Conservation (phyloP, 371 early-diverging fungal species). For the Basidiobolus meristosporus region DNA sequence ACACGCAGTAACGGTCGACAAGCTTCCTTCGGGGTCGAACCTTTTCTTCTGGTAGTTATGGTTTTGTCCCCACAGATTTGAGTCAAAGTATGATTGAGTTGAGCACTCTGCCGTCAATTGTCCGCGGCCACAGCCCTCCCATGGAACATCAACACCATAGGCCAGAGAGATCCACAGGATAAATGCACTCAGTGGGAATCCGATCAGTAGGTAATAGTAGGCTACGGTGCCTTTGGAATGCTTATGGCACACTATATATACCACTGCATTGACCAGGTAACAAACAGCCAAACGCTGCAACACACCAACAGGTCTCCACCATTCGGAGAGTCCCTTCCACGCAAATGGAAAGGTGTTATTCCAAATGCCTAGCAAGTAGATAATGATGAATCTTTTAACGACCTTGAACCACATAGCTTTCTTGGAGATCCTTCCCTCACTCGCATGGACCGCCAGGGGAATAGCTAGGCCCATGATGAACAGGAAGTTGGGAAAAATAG, state of each 20-base stretch:
- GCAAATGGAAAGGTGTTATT: slow-evolving; percentile 11
- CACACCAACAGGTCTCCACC: slow-evolving; percentile 14
- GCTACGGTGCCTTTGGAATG: neutral
- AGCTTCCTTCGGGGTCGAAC: slow-evolving; percentile 23
- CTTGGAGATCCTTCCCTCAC: neutral
- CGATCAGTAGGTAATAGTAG: neutral
- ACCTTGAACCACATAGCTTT: slow-evolving; percentile 4
- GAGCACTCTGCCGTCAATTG: slow-evolving; percentile 12
- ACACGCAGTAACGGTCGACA: slow-evolving; percentile 18
- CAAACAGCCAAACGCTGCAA: slow-evolving; percentile 16
- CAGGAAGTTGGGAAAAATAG: slow-evolving; percentile 24
- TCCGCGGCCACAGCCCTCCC: slow-evolving; percentile 7
- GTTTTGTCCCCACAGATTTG: slow-evolving; percentile 10
- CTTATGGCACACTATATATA: slow-evolving; percentile 1
- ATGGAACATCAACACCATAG: slow-evolving; percentile 8
- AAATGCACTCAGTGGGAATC: slow-evolving; percentile 4
- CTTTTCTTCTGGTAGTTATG: slow-evolving; percentile 15
- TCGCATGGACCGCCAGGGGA: too few relatives aligned
- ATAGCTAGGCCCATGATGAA: slow-evolving; percentile 22
- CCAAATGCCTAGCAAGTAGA: slow-evolving; percentile 14
- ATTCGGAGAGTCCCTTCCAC: slow-evolving; percentile 2
- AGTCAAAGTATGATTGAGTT: slow-evolving; percentile 18
- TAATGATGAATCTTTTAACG: slow-evolving; percentile 10
- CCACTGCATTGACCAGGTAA: slow-evolving; percentile 9
- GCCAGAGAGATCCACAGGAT: slow-evolving; percentile 16